Percentiles rank a stretch among this genome's conserved stretches.
phyloP scores from a whole-genome alignment of 2,329 filamentous ascomycete genomes.

The Ceratocystis harringtonii region DNA sequence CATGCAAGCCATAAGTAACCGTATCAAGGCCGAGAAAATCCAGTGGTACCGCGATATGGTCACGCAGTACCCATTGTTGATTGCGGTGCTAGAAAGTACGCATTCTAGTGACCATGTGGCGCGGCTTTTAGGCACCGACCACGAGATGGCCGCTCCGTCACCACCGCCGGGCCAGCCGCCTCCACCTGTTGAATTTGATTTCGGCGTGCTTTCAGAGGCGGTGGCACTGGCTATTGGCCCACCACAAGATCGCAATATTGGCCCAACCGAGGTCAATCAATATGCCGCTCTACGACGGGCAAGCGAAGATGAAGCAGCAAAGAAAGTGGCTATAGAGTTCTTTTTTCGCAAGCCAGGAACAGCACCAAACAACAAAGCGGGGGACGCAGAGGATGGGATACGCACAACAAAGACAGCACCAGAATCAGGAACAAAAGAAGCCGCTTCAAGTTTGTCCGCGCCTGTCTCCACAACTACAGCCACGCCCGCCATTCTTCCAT shows the following conservation, averaged over 20 bases:
- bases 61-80: slow-evolving; percentile 27
- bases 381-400: too few relatives aligned
- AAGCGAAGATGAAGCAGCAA: slow-evolving; percentile 11
- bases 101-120: slow-evolving; percentile 26
- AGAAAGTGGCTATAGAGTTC: slow-evolving; percentile 15
- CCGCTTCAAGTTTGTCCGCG: neutral
- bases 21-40: slow-evolving; percentile 36
- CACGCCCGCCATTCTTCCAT: neutral
- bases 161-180: slow-evolving; percentile 2
- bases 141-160: neutral
- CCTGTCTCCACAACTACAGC: neutral
- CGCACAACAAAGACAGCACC: neutral
- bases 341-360: slow-evolving; percentile 13
- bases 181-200: slow-evolving; percentile 14
- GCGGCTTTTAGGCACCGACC: slow-evolving; percentile 9
- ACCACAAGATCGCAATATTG: slow-evolving; percentile 16
- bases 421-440: neutral
- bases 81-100: slow-evolving; percentile 23
- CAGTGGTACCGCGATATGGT: slow-evolving; percentile 37
- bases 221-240: slow-evolving; percentile 23
- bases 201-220: slow-evolving; percentile 15
- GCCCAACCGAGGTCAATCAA: slow-evolving; percentile 12
- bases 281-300: slow-evolving; percentile 7
- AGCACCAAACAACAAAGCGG: neutral
- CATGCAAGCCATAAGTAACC: slow-evolving; percentile 33